phyloP scores from a whole-genome alignment of 2,329 filamentous ascomycete genomes.

The Ophiostoma piceae region DNA sequence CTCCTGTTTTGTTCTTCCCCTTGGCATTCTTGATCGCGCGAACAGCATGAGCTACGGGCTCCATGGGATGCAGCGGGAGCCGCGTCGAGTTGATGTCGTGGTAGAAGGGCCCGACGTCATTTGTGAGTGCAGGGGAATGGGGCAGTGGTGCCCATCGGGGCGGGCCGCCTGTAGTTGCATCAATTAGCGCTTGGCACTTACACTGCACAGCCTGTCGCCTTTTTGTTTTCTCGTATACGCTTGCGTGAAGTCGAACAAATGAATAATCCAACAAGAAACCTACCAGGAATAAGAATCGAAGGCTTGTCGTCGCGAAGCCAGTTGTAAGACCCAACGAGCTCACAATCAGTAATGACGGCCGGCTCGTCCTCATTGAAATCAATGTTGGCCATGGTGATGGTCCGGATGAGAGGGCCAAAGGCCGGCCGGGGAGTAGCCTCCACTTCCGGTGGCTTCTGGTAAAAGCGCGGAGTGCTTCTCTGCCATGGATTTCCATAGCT shows the following conservation, averaged over 20 bases:
- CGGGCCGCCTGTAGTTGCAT: slow-evolving; percentile 40
- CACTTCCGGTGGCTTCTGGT: not conserved
- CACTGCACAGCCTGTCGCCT: not conserved
- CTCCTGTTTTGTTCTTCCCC: slow-evolving; percentile 29
- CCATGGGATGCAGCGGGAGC: slow-evolving; percentile 46
- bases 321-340: slow-evolving; percentile 36
- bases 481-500: not conserved
- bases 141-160: slow-evolving; percentile 45
- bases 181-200: not conserved
- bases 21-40: slow-evolving; percentile 34
- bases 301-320: slow-evolving; percentile 33
- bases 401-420: slow-evolving; percentile 28
- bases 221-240: not conserved
- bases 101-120: slow-evolving; percentile 48
- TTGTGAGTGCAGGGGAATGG: slow-evolving; percentile 33
- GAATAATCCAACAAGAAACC: not conserved
- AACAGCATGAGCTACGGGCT: slow-evolving; percentile 40
- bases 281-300: slow-evolving; percentile 30
- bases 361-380: slow-evolving; percentile 22
- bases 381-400: slow-evolving; percentile 25
- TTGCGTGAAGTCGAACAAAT: not conserved
- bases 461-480: not conserved
- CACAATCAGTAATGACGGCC: slow-evolving; percentile 28
- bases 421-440: slow-evolving; percentile 24
- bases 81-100: slow-evolving; percentile 51